Conservation (phyloP, 1,139 yeast genomes). For the Kluyveromyces sp. region DNA sequence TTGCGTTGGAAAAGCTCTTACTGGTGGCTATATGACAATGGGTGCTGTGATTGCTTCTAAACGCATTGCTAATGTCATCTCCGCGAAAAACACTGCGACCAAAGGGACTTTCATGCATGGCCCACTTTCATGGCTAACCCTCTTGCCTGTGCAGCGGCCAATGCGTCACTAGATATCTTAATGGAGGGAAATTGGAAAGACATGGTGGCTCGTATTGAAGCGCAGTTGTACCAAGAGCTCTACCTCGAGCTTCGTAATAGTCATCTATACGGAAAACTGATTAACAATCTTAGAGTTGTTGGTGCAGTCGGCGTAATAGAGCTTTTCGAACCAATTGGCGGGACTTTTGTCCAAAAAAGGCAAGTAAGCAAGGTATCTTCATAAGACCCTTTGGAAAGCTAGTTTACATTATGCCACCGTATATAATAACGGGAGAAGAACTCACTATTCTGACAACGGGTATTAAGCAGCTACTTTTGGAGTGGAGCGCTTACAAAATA, state of each 20-base stretch:
- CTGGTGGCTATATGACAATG: constrained; percentile 30
- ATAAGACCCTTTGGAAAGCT: constrained; percentile 26
- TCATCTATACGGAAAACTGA: constrained; percentile 15
- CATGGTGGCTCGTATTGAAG: constrained; percentile 20
- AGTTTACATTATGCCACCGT: constrained; percentile 29
- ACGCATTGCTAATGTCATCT: constrained; percentile 13
- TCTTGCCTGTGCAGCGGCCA: constrained; percentile 31
- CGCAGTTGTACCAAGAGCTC: constrained; percentile 20
- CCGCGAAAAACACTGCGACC: constrained; percentile 13
- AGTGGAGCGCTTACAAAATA: constrained; percentile 2
- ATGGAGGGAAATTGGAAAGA: constrained; percentile 21
- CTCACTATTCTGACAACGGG: constrained; percentile 6
- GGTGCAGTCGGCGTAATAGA: constrained; percentile 32
- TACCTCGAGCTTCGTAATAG: constrained; percentile 7
- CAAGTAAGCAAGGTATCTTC: constrained; percentile 21
- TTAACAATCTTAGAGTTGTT: constrained; percentile 23
- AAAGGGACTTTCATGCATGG: constrained; percentile 29
- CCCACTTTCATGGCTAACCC: constrained; percentile 34
- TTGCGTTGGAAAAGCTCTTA: constrained; percentile 28
- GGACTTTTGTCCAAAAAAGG: constrained; percentile 16
- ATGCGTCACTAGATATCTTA: constrained; percentile 28
- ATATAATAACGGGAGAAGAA: constrained; percentile 18
- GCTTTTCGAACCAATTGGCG: constrained; percentile 18
- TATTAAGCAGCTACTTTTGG: constrained; percentile 1
- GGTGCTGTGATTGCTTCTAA: constrained; percentile 28